phyloP scores from a whole-genome alignment of 208 protist genomes.

The Eutreptiella sp. region DNA sequence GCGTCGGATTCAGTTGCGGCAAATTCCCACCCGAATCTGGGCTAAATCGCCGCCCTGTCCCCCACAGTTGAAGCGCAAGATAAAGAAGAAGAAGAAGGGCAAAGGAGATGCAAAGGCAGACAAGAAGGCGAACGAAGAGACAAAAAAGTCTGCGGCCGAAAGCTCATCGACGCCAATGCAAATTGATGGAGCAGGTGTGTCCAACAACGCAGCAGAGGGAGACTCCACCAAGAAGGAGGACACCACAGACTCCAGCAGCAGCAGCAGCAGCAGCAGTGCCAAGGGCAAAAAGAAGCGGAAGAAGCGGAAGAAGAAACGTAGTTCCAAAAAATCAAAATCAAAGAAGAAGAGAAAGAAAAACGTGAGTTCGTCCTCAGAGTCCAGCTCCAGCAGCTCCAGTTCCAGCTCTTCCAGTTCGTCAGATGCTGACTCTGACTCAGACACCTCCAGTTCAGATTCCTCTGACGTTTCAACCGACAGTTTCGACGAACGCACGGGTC shows the following conservation, averaged over 20 bases:
- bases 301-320: slow-evolving; percentile 1
- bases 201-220: too few species aligned
- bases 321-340: neutral
- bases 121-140: neutral
- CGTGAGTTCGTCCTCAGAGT: neutral
- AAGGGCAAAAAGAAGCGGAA: slow-evolving; percentile 3
- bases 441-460: too few species aligned
- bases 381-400: neutral
- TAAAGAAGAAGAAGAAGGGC: neutral
- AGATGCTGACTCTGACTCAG: too few species aligned
- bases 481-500: too few species aligned
- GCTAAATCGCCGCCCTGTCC: neutral
- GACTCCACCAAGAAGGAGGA: neutral
- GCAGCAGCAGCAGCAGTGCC: neutral
- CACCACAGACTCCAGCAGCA: neutral
- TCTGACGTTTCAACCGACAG: too few species aligned
- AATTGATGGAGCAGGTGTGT: too few species aligned
- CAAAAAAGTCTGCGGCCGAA: too few species aligned
- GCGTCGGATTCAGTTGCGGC: neutral
- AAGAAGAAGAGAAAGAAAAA: slow-evolving; percentile 12
- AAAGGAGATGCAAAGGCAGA: neutral
- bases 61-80: neutral
- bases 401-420: too few species aligned
- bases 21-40: neutral
- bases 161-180: too few species aligned